A percentile compares a stretch with the other conserved stretches of the same genome.
These are phyloP conservation scores for Pisolithus thermaeus DNA, from an alignment of 1,284 basidiomycete genomes.

Conservation along the genomic window DNA sequence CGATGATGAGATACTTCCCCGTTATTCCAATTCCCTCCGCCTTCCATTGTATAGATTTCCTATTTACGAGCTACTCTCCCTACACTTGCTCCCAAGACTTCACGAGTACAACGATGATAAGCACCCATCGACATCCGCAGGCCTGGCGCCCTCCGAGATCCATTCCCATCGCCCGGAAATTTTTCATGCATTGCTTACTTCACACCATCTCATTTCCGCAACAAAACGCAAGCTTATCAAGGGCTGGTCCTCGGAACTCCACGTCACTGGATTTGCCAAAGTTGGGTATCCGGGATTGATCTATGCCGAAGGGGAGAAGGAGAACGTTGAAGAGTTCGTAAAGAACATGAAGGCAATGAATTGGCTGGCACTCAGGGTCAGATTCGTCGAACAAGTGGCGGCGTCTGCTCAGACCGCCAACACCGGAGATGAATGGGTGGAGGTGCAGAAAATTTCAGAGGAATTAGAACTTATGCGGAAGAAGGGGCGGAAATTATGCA, in stretches of 20 bases:
- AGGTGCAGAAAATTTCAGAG: constrained; percentile 66
- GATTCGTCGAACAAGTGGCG: constrained; percentile 46
- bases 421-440: constrained; percentile 34
- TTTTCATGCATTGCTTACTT: constrained; percentile 64
- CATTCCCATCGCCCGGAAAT: not conserved
- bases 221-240: constrained; percentile 62
- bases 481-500: constrained; percentile 48
- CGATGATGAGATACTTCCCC: no score
- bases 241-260: constrained; percentile 53
- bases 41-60: constrained; percentile 42
- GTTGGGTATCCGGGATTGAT: constrained; percentile 71
- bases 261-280: constrained; percentile 63
- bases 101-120: not conserved
- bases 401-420: not conserved
- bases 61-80: constrained; percentile 51
- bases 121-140: not conserved
- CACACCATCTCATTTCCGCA: constrained; percentile 67
- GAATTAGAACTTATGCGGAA: constrained; percentile 61
- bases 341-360: constrained; percentile 68
- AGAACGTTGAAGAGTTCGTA: constrained; percentile 58
- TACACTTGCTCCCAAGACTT: constrained; percentile 46
- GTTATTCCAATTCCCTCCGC: not conserved
- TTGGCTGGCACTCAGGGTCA: constrained; percentile 66
- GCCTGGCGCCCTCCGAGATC: not conserved
- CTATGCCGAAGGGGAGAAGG: constrained; percentile 53